Evolutionary conservation across 2,329 filamentous ascomycete genomes (phyloP).

Genomic region (Juglanconis oblonga): DNA sequence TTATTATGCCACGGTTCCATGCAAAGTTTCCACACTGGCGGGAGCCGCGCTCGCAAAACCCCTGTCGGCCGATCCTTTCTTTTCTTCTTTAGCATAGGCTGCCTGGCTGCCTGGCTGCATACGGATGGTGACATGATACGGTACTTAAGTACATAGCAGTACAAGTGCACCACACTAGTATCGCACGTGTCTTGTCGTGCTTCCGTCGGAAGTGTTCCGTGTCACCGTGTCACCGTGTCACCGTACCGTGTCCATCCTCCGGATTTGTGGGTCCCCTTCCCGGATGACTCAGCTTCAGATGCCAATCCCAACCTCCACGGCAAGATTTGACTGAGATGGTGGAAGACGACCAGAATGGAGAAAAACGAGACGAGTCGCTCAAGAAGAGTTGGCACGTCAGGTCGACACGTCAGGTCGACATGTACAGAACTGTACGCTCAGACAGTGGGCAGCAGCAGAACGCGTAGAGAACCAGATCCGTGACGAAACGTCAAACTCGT

Average conservation of each 20-base stretch:
- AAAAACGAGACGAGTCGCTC: neutral
- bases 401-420: no score
- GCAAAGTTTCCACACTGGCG: neutral
- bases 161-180: neutral
- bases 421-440: neutral
- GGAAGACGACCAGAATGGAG: neutral
- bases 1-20: no score
- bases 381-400: no score
- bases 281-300: neutral
- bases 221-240: neutral
- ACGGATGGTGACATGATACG: no score
- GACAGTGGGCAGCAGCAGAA: neutral
- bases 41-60: neutral
- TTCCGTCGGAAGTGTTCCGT: neutral
- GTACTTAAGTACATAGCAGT: no score
- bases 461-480: neutral
- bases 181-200: neutral
- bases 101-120: no score
- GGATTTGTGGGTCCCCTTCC: neutral
- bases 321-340: neutral
- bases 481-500: slow-evolving; percentile 4
- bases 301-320: neutral
- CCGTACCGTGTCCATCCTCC: neutral
- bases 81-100: neutral
- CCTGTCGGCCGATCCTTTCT: neutral